A percentile compares a stretch with the other conserved stretches of the same genome.
Conservation (phyloP, 2,329 filamentous ascomycete species). For the Xylariaceae sp. region DNA sequence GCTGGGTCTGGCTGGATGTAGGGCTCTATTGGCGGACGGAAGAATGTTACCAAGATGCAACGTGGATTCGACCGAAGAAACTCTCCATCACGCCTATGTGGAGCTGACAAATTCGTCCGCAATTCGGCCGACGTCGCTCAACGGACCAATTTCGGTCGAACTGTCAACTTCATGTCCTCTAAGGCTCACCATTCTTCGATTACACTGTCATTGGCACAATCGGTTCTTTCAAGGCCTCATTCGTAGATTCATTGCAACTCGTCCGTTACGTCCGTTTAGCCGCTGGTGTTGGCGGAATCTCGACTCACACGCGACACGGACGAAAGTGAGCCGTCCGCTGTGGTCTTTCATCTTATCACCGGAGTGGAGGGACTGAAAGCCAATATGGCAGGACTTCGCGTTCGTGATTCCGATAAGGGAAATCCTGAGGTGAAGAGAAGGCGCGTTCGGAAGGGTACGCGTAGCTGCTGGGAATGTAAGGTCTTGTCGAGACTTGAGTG, state of each 20-base stretch:
- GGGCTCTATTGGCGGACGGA: too few species aligned
- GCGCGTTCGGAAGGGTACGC: constrained; percentile 50
- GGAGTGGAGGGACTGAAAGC: constrained; percentile 2
- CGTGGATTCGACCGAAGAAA: too few species aligned
- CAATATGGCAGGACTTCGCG: constrained; percentile 9
- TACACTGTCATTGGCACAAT: too few species aligned
- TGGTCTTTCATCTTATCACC: background rate
- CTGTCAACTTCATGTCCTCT: too few species aligned
- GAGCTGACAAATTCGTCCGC: background rate
- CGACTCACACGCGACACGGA: background rate
- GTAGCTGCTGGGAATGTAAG: constrained; percentile 53
- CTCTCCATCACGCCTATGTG: background rate
- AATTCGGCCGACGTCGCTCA: background rate
- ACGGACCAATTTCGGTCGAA: too few species aligned
- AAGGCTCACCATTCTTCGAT: too few species aligned
- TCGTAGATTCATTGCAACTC: too few species aligned
- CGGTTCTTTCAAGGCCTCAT: too few species aligned
- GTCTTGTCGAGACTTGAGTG: background rate
- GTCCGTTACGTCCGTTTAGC: background rate
- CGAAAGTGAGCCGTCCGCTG: background rate
- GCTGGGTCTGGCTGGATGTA: too few species aligned
- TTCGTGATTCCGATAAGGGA: constrained; percentile 10
- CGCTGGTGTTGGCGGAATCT: background rate
- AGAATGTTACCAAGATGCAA: too few species aligned
- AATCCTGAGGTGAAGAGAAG: constrained; percentile 33